phyloP scores from a whole-genome alignment of 768 basidiomycete genomes.

The Xanthoconium stramineum region DNA sequence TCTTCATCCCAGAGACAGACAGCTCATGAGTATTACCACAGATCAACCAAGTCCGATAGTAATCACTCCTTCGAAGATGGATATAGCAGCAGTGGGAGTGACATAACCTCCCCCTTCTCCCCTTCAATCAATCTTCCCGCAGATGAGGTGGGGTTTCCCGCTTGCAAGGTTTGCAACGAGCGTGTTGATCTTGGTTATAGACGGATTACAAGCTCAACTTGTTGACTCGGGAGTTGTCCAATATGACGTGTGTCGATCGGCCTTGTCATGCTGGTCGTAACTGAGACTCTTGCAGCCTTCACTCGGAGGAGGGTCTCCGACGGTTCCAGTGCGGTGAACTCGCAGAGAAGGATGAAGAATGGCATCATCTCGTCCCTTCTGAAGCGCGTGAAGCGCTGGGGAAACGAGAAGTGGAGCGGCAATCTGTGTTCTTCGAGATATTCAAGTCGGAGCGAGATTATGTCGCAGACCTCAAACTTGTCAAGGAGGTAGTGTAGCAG shows the following conservation, averaged over 20 bases:
- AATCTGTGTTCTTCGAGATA: conserved; percentile 85
- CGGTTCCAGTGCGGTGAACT: conserved; percentile 69
- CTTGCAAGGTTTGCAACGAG: conserved; percentile 19
- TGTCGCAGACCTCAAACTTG: conserved; percentile 70
- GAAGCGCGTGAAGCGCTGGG: conserved; percentile 69
- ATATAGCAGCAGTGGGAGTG: conserved; percentile 15
- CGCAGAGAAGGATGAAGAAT: conserved; percentile 70
- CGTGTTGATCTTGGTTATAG: conserved; percentile 20
- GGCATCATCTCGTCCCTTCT: conserved; percentile 76
- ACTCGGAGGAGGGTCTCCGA: conserved; percentile 59
- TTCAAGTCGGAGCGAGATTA: conserved; percentile 90
- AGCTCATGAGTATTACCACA: conserved; percentile 32
- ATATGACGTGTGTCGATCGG: conserved; percentile 37
- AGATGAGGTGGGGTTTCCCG: conserved; percentile 36
- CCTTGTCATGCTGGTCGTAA: not conserved
- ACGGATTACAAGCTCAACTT: conserved; percentile 24
- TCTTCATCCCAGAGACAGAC: conserved; percentile 39
- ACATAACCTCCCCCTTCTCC: conserved; percentile 34
- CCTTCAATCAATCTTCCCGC: conserved; percentile 33
- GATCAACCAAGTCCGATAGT: conserved; percentile 40
- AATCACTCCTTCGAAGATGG: conserved; percentile 17
- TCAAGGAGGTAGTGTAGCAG: conserved; percentile 53
- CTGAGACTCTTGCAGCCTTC: conserved; percentile 40
- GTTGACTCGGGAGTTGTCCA: conserved; percentile 34
- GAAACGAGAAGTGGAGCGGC: conserved; percentile 76